Conservation (phyloP, 306 rosid species). For the Castanospermum australe region DNA sequence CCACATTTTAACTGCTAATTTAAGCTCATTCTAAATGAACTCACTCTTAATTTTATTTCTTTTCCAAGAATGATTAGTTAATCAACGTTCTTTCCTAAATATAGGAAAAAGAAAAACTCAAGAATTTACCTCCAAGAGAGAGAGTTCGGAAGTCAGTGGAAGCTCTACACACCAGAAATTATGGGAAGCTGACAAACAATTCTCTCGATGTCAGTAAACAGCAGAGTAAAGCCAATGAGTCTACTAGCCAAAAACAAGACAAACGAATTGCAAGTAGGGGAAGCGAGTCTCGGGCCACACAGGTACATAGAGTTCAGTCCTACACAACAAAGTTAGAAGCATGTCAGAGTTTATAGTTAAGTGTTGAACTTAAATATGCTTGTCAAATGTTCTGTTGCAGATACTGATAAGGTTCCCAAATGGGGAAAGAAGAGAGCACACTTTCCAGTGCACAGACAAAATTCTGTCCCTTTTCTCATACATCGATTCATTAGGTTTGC, state of each 20-base stretch:
- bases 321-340: neutral
- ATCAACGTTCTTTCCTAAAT: conserved; percentile 23
- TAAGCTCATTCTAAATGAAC: neutral
- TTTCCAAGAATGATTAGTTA: neutral
- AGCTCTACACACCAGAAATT: conserved; percentile 32
- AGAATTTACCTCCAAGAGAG: conserved; percentile 33
- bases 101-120: conserved; percentile 52
- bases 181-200: conserved; percentile 45
- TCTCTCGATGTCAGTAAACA: conserved; percentile 17
- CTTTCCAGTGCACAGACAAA: conserved; percentile 62
- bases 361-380: neutral
- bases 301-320: conserved; percentile 30
- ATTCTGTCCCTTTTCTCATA: conserved; percentile 63
- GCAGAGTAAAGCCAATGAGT: conserved; percentile 32
- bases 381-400: conserved; percentile 15
- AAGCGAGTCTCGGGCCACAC: conserved; percentile 50
- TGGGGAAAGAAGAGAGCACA: conserved; percentile 79
- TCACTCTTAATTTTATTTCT: neutral
- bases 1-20: neutral
- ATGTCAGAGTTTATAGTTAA: neutral
- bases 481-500: conserved; percentile 61
- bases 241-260: conserved; percentile 32
- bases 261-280: conserved; percentile 40
- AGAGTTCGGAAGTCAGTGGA: conserved; percentile 39
- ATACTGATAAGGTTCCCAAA: conserved; percentile 78